Conservation (phyloP, 345 rosid genomes). For the Dimocarpus longan region DNA sequence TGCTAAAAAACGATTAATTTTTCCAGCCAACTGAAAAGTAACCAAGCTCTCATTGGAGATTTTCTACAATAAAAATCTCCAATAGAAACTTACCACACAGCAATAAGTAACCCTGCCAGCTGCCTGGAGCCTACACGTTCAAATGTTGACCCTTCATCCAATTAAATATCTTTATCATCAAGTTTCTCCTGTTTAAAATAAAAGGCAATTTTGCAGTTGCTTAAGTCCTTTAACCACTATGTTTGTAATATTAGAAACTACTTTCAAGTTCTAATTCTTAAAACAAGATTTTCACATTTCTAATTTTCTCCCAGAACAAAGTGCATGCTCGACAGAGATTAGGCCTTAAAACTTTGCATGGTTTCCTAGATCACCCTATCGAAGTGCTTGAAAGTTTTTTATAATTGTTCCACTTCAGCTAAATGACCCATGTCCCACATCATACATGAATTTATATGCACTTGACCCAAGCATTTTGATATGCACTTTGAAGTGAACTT, state of each 20-base stretch:
- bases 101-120: constrained; percentile 55
- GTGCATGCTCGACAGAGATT: not conserved
- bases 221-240: too few relatives aligned
- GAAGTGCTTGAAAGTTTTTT: too few relatives aligned
- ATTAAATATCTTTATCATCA: not conserved
- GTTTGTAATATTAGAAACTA: not conserved
- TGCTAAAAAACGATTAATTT: not conserved
- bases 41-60: constrained; percentile 4
- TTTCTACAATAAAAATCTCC: too few relatives aligned
- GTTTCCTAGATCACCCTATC: too few relatives aligned
- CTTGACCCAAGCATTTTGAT: not conserved
- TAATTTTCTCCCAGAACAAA: not conserved
- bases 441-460: too few relatives aligned
- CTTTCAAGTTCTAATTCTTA: not conserved
- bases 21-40: not conserved
- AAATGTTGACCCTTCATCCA: constrained; percentile 61
- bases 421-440: too few relatives aligned
- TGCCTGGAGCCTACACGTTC: constrained; percentile 82
- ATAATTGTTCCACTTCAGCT: too few relatives aligned
- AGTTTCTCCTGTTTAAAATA: too few relatives aligned
- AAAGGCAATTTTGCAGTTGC: too few relatives aligned
- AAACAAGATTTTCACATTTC: not conserved
- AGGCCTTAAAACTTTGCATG: not conserved
- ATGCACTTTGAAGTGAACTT: not conserved
- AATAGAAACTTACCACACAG: constrained; percentile 25